A percentile compares a stretch with the other conserved stretches of the same genome.
Conservation (phyloP, 495 filamentous ascomycete species). For the Daldinia bambusicola region DNA sequence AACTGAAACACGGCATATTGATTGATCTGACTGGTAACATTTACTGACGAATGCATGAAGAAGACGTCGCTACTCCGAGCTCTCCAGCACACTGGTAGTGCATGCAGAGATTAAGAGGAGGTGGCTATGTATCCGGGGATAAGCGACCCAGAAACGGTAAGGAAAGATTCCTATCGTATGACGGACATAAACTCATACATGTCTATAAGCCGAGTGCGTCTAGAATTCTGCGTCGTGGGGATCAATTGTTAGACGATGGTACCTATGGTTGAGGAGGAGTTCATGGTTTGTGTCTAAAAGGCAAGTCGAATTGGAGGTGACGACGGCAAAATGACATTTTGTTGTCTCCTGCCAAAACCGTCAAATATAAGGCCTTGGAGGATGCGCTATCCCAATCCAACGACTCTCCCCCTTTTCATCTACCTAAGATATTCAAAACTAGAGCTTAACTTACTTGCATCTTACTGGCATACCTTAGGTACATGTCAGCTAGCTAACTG, state of each 20-base stretch:
- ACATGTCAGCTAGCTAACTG: background rate
- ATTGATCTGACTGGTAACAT: slow-evolving; percentile 14
- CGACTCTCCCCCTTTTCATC: slow-evolving; percentile 25
- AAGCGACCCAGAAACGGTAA: slow-evolving; percentile 16
- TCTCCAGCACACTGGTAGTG: background rate
- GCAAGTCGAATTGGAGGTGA: slow-evolving; percentile 4
- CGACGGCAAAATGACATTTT: background rate
- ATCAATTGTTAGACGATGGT: background rate
- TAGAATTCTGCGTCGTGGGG: background rate
- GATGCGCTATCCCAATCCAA: slow-evolving; percentile 13
- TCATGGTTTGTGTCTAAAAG: background rate
- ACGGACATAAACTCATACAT: background rate
- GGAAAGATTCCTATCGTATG: background rate
- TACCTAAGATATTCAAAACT: slow-evolving; percentile 7
- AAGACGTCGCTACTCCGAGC: background rate
- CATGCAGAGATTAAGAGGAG: slow-evolving; percentile 27
- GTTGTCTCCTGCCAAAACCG: background rate
- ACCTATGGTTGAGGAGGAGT: background rate
- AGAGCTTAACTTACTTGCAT: background rate
- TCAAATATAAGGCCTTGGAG: slow-evolving; percentile 14
- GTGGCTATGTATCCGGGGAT: slow-evolving; percentile 34
- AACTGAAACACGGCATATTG: slow-evolving; percentile 5
- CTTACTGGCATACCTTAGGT: background rate
- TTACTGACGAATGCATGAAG: slow-evolving; percentile 2
- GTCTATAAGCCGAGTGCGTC: background rate